A percentile compares a stretch with the other conserved stretches of the same genome.
Evolutionary conservation across 176 grass and related monocot species (phyloP).

Genomic region (Carex myosuroides): DNA sequence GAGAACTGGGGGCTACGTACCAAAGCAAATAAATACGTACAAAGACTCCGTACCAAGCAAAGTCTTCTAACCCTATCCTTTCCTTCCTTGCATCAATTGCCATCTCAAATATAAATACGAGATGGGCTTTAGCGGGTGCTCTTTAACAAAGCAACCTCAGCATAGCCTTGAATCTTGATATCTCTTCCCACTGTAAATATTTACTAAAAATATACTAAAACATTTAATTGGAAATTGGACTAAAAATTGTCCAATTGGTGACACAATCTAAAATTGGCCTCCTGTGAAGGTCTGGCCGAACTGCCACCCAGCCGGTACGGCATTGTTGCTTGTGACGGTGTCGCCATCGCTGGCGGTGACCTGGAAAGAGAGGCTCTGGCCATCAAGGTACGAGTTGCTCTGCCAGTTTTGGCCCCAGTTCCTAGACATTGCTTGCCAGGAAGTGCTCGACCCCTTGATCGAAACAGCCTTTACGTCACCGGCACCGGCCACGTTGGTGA

Average conservation of each 20-base stretch:
- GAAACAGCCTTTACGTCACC: constrained; percentile 61
- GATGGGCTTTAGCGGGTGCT: constrained; percentile 75
- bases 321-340: constrained; percentile 47
- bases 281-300: constrained; percentile 82
- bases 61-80: constrained; percentile 14
- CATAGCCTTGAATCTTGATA: constrained; percentile 24
- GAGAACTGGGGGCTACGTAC: constrained; percentile 5
- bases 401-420: constrained; percentile 98
- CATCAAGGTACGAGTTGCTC: constrained; percentile 74
- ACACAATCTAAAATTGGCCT: constrained; percentile 37
- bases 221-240: not conserved
- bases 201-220: constrained; percentile 16
- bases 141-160: constrained; percentile 59
- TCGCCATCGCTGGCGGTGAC: constrained; percentile 64
- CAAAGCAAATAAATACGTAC: not conserved
- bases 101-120: constrained; percentile 30
- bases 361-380: constrained; percentile 76
- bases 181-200: constrained; percentile 27
- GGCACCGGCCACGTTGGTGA: constrained; percentile 82
- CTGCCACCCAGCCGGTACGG: constrained; percentile 55
- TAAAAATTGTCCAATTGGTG: not conserved
- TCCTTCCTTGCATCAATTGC: not conserved
- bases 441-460: constrained; percentile 65
- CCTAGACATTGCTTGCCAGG: constrained; percentile 74
- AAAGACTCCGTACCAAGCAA: not conserved